Percentiles rank a stretch among this genome's conserved stretches.
Conservation (phyloP, 371 early-diverging fungal species). For the Mucor irregularis region DNA sequence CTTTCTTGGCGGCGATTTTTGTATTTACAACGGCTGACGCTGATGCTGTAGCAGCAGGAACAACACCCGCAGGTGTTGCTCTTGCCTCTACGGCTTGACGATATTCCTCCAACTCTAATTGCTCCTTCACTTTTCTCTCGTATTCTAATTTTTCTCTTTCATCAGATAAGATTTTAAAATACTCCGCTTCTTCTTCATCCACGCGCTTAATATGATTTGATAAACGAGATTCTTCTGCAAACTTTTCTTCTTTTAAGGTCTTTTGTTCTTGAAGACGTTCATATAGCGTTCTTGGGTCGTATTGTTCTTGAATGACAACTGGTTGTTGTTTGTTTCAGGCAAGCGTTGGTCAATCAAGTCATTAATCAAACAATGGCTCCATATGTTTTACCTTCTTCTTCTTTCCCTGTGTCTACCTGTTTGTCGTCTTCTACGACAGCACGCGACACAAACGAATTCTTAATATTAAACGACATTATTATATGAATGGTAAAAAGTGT, state of each 20-base stretch:
- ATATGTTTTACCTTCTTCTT: neutral
- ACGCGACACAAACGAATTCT: constrained; percentile 41
- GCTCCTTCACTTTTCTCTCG: constrained; percentile 56
- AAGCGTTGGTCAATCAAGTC: too few species aligned
- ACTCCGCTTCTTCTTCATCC: constrained; percentile 79
- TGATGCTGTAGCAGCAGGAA: neutral
- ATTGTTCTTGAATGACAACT: constrained; percentile 33
- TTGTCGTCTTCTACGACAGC: constrained; percentile 26
- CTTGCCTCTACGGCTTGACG: constrained; percentile 39
- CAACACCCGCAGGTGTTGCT: neutral
- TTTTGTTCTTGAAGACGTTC: constrained; percentile 80
- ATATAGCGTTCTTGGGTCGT: constrained; percentile 81
- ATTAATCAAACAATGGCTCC: too few species aligned
- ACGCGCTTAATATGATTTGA: constrained; percentile 74
- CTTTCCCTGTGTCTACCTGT: constrained; percentile 22
- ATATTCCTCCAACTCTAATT: constrained; percentile 62
- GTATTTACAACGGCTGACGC: neutral
- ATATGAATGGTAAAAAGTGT: too few species aligned
- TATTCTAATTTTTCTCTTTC: constrained; percentile 55
- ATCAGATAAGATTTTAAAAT: constrained; percentile 61
- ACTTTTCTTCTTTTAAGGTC: constrained; percentile 64
- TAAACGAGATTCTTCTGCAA: constrained; percentile 66
- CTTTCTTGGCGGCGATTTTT: neutral
- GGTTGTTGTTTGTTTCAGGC: neutral
- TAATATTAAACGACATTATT: constrained; percentile 42